Percentiles rank a stretch among this genome's conserved stretches.
Conservation (phyloP, 495 filamentous ascomycete species). For the Cudoniella acicularis region DNA sequence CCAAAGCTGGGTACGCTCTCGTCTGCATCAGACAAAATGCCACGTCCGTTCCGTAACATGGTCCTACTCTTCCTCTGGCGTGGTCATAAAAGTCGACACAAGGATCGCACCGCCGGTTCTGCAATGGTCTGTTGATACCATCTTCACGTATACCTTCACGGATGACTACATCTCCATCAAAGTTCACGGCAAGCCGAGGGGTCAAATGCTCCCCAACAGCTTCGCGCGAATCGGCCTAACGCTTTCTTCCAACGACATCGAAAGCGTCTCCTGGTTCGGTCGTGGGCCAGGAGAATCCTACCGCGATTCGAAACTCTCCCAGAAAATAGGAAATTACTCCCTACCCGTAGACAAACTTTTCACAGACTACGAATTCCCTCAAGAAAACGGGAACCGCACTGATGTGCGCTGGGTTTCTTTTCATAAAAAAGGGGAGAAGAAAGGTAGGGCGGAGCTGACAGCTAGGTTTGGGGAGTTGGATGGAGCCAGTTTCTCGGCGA, state of each 20-base stretch:
- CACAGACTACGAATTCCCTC: constrained; percentile 58
- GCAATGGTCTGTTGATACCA: constrained; percentile 51
- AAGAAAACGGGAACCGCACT: constrained; percentile 60
- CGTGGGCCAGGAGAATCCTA: constrained; percentile 63
- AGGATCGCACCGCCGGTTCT: constrained; percentile 50
- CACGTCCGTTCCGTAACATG: constrained; percentile 32
- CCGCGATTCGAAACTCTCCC: constrained; percentile 54
- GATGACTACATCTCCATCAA: constrained; percentile 38
- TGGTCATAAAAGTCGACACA: constrained; percentile 32
- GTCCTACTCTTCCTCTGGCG: constrained; percentile 30
- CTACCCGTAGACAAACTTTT: constrained; percentile 42
- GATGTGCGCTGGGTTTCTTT: constrained; percentile 52
- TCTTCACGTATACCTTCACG: constrained; percentile 44
- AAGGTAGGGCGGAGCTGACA: constrained; percentile 24
- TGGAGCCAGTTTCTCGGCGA: constrained; percentile 45
- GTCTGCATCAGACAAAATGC: constrained; percentile 30
- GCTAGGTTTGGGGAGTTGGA: constrained; percentile 35
- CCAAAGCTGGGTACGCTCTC: constrained; percentile 33
- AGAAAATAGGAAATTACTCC: constrained; percentile 47
- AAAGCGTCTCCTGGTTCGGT: constrained; percentile 52
- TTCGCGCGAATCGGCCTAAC: constrained; percentile 56
- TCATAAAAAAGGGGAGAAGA: constrained; percentile 29
- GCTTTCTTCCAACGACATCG: constrained; percentile 32
- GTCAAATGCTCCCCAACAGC: constrained; percentile 39
- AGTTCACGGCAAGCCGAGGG: constrained; percentile 35